Base-by-base conservation (phyloP, 75 land plant species). In the Pseudotsuga menziesii region DNA sequence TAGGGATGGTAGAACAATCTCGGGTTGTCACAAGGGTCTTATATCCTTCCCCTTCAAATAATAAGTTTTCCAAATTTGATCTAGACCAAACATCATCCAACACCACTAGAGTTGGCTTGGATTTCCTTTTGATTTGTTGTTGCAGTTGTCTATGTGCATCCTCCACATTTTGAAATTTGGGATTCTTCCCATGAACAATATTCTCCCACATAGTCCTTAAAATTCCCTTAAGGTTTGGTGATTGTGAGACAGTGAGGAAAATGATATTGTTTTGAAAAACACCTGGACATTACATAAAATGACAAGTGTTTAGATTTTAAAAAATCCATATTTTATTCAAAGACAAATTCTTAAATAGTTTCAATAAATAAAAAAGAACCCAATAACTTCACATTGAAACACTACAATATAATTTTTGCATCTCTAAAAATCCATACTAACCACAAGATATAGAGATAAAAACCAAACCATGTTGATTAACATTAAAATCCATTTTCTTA, bases 161-260 rank as follows among this genome's bases (percentile, higher is more conserved):
- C 35, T 64, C 69, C 36, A 64, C 36, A 35, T 64, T 64, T 39
- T 64, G 39, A 32, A 64, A 64, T 27, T 64, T 20, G 17, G 69
- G 69, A 17, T 39, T 64, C 69, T 32, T 64, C 20, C 20, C 1
- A 5, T 39, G 29, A 64, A 64, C 69, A 35, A 64, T 57, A 54
- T 72, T 75, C 56, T 70, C 75, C 85, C 78, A 90, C 61, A 90
- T 82, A 75, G 48, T 77, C 39, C 35, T 39, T 15, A 64, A 4
- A 64, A 64, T 35, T 35, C 17, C 39, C 16, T 64, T 64, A 35
- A 64, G 41, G 58, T 85, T 78, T 11, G 91, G 87, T 23, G 89
- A 87, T 44, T 90, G 83, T n/a, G 91, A 90, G 14, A 90, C 89
- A 1, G 91, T 90, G 25, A 82, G 60, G 61, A 90, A 90, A 71